Evolutionary conservation across 2,329 filamentous ascomycete species (phyloP).

Genomic region (Colletotrichum sp.): DNA sequence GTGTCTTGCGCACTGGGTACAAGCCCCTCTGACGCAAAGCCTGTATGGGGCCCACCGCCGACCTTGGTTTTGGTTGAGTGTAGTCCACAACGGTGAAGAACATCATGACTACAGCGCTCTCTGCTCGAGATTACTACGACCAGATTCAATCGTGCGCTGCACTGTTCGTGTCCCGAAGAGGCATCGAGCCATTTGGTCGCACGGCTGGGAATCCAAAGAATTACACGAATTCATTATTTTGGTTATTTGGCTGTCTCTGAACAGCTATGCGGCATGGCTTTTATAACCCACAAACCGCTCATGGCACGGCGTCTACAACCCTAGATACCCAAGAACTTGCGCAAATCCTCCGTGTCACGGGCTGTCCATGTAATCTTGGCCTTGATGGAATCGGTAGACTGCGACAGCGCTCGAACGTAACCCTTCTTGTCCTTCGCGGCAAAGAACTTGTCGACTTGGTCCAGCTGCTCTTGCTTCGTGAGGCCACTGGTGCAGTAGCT

Average conservation of each 20-base stretch:
- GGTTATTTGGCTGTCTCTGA: not conserved
- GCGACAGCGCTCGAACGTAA: constrained; percentile 87
- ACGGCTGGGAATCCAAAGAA: not conserved
- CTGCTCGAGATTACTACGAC: not conserved
- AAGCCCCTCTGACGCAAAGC: not conserved
- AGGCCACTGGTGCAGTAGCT: constrained; percentile 83
- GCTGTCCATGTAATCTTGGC: constrained; percentile 85
- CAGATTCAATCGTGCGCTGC: not conserved
- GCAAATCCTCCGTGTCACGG: constrained; percentile 78
- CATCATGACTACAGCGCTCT: not conserved
- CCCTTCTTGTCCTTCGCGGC: constrained; percentile 79
- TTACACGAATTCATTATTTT: not conserved
- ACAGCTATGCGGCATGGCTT: not conserved
- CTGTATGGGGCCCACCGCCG: not conserved
- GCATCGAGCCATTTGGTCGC: not conserved
- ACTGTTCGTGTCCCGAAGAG: not conserved
- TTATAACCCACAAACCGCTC: not conserved
- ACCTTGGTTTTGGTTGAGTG: not conserved
- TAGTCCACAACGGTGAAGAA: not conserved
- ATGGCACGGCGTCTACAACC: not conserved
- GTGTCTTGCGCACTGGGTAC: constrained; percentile 2
- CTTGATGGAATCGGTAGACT: constrained; percentile 83
- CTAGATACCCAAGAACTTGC: constrained; percentile 50
- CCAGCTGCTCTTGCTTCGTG: constrained; percentile 76
- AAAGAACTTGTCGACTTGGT: constrained; percentile 83